phyloP scores from a whole-genome alignment of 2,329 filamentous ascomycete species.

The Emergomyces orientalis region DNA sequence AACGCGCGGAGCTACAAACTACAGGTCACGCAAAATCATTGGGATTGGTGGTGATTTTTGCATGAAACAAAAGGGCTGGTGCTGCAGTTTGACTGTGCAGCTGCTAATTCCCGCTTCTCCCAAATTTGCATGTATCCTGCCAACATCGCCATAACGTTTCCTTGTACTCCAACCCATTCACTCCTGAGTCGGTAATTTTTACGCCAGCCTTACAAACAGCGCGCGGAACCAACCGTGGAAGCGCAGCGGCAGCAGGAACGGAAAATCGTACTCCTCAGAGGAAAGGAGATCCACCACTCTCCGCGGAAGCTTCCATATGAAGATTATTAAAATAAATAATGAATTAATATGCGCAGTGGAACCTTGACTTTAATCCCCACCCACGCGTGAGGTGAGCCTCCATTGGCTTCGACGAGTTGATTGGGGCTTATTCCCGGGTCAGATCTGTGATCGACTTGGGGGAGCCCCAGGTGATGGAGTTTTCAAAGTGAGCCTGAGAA shows the following conservation, averaged over 20 bases:
- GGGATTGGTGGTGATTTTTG: no score
- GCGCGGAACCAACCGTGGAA: neutral
- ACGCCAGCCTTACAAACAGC: neutral
- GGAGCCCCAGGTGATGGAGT: neutral
- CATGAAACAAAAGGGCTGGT: no score
- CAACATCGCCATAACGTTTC: neutral
- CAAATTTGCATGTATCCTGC: neutral
- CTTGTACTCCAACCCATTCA: neutral
- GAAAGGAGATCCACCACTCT: neutral
- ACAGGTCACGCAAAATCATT: no score
- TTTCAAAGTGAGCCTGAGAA: neutral
- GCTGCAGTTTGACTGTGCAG: no score
- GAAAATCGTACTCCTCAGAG: neutral
- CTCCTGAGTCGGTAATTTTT: neutral
- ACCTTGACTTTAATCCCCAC: neutral
- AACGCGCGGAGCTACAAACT: no score
- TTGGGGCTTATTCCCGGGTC: neutral
- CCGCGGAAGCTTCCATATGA: neutral
- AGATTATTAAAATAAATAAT: neutral
- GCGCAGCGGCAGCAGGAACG: neutral
- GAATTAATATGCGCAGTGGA: neutral
- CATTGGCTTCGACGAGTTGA: neutral
- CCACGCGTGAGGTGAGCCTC: neutral
- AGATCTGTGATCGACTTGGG: neutral
- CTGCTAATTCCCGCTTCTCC: no score